These are phyloP conservation scores for Colletotrichum limetticola DNA, from an alignment of 2,329 filamentous ascomycete species.

Conservation along the genomic window DNA sequence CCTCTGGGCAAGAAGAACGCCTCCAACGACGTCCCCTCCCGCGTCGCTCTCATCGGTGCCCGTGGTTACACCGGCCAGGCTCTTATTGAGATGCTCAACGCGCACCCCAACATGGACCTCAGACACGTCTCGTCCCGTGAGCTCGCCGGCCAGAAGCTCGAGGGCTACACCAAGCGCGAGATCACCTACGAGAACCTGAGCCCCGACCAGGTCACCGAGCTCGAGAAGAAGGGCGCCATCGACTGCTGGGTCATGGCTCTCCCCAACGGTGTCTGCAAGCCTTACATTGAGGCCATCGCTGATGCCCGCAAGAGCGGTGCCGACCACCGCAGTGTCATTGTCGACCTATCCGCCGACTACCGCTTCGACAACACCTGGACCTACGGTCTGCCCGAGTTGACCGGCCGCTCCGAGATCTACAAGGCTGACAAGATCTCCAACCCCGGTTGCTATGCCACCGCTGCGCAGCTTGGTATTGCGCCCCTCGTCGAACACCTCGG, in stretches of 20 bases:
- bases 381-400: slow-evolving; percentile 89
- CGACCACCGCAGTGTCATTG: slow-evolving; percentile 76
- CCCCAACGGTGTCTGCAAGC: slow-evolving; percentile 94
- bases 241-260: slow-evolving; percentile 99
- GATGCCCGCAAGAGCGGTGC: slow-evolving; percentile 65
- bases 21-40: slow-evolving; percentile 76
- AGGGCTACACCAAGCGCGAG: slow-evolving; percentile 91
- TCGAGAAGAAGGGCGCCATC: slow-evolving; percentile 85
- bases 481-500: slow-evolving; percentile 82
- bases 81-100: slow-evolving; percentile 86
- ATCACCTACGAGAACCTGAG: slow-evolving; percentile 93
- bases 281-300: slow-evolving; percentile 90
- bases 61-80: slow-evolving; percentile 95
- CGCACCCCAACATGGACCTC: slow-evolving; percentile 90
- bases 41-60: slow-evolving; percentile 88
- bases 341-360: slow-evolving; percentile 97
- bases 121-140: slow-evolving; percentile 94
- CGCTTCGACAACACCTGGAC: slow-evolving; percentile 88
- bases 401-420: slow-evolving; percentile 80
- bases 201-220: slow-evolving; percentile 84
- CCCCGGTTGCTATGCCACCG: slow-evolving; percentile 96
- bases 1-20: slow-evolving; percentile 89
- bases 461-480: slow-evolving; percentile 87
- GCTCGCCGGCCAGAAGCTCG: slow-evolving; percentile 84
- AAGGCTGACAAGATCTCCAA: slow-evolving; percentile 87